These are phyloP conservation scores for Leucoagaricus sp. DNA, from an alignment of 1,284 basidiomycete species.

Conservation along the genomic window DNA sequence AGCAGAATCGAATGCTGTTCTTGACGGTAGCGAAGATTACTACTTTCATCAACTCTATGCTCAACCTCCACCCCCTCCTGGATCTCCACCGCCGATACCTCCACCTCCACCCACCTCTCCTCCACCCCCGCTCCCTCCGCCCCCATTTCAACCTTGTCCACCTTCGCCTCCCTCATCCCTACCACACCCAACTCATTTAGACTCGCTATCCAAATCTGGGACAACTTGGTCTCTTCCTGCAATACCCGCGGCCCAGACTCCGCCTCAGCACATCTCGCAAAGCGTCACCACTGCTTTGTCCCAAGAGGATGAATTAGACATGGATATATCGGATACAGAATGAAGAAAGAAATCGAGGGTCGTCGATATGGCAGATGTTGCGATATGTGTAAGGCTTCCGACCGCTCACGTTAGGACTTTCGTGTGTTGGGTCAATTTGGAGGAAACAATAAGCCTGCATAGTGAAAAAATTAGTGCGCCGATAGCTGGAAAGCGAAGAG, in stretches of 20 bases:
- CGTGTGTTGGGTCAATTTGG: too few relatives aligned
- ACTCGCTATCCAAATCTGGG: too few relatives aligned
- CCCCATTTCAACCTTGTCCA: constrained; percentile 24
- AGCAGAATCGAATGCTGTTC: constrained; percentile 37
- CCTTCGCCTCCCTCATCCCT: constrained; percentile 23
- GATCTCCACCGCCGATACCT: constrained; percentile 25
- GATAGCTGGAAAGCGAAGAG: too few relatives aligned
- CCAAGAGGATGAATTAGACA: constrained; percentile 30
- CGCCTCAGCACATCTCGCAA: constrained; percentile 21
- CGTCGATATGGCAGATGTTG: too few relatives aligned
- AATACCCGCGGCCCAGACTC: constrained; percentile 21
- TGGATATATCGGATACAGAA: constrained; percentile 40
- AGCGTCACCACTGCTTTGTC: background rate
- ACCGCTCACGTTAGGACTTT: too few relatives aligned
- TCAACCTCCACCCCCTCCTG: constrained; percentile 25
- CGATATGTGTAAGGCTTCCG: too few relatives aligned
- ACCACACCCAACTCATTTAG: too few relatives aligned
- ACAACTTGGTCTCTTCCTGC: constrained; percentile 21
- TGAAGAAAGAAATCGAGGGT: constrained; percentile 5
- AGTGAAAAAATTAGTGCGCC: too few relatives aligned
- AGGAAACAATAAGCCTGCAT: too few relatives aligned
- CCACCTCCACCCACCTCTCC: constrained; percentile 28
- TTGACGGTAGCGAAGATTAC: constrained; percentile 19
- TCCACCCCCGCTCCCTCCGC: constrained; percentile 20
- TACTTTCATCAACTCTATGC: constrained; percentile 17